Evolutionary conservation across 176 grass and related monocot species (phyloP).

Genomic region (bread wheat (Triticum aestivum)): DNA sequence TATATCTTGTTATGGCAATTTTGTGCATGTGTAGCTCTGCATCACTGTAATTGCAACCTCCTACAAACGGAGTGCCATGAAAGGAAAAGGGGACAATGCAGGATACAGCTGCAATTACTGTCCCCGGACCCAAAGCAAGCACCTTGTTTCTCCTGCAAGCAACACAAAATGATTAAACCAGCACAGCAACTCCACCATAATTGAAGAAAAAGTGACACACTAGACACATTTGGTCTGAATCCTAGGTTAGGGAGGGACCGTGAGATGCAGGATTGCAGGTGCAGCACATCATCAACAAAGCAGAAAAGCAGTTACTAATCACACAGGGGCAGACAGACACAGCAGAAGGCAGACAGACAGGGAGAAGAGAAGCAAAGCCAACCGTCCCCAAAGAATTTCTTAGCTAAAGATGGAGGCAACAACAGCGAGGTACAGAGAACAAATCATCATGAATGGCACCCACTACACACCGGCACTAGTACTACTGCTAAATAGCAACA

Average conservation of each 20-base stretch:
- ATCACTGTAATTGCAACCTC: conserved; percentile 16
- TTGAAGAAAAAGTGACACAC: not conserved
- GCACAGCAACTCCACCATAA: not conserved
- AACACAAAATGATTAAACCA: conserved; percentile 28
- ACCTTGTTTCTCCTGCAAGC: conserved; percentile 48
- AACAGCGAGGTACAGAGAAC: conserved; percentile 23
- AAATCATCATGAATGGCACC: conserved; percentile 43
- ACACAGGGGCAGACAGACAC: not conserved
- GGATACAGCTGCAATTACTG: conserved; percentile 5
- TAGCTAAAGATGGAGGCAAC: conserved; percentile 2
- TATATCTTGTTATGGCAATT: too few relatives aligned
- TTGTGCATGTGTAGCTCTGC: too few relatives aligned
- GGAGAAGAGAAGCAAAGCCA: conserved; percentile 27
- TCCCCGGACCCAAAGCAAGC: not conserved
- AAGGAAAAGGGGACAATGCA: not conserved
- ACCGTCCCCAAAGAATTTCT: conserved; percentile 10
- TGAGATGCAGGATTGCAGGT: not conserved
- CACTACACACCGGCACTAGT: conserved; percentile 7
- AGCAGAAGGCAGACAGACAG: conserved; percentile 10
- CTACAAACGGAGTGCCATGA: conserved; percentile 1
- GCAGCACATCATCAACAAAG: not conserved
- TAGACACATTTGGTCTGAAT: not conserved
- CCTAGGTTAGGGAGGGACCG: not conserved
- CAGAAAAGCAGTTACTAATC: not conserved
- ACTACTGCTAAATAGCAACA: conserved; percentile 14